These are phyloP conservation scores for Sclerotinia glacialis DNA, from an alignment of 2,329 filamentous ascomycete genomes.

Conservation along the genomic window DNA sequence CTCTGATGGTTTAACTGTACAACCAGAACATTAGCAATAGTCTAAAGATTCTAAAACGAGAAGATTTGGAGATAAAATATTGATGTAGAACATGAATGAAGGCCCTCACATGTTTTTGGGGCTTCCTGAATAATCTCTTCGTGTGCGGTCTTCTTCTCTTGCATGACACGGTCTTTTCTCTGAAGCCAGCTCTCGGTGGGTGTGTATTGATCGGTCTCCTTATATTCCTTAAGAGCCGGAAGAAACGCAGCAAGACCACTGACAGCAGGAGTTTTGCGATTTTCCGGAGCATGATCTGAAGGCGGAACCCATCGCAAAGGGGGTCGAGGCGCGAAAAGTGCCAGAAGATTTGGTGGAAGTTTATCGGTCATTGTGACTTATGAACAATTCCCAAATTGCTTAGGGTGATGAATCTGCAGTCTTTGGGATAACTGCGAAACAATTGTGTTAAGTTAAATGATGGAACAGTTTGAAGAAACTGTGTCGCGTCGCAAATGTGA, in stretches of 20 bases:
- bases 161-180: conserved; percentile 75
- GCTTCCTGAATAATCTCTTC: conserved; percentile 47
- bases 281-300: conserved; percentile 76
- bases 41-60: too few species aligned
- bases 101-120: conserved; percentile 37
- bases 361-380: conserved; percentile 80
- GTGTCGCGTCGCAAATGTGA: conserved; percentile 17
- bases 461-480: conserved; percentile 5
- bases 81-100: conserved; percentile 34
- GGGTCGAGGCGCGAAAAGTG: conserved; percentile 92
- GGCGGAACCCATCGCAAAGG: conserved; percentile 86
- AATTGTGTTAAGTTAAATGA: conserved; percentile 5
- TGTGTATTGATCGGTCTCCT: conserved; percentile 70
- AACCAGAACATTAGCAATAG: conserved; percentile 28
- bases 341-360: conserved; percentile 85
- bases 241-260: conserved; percentile 73
- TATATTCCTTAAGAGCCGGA: conserved; percentile 70
- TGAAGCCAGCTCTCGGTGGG: conserved; percentile 94
- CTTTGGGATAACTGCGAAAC: background rate
- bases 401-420: background rate
- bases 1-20: conserved; percentile 71
- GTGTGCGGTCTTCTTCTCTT: conserved; percentile 71
- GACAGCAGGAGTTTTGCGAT: conserved; percentile 72
- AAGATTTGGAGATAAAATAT: conserved; percentile 24
- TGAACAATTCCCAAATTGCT: conserved; percentile 2